Conservation (phyloP, 176 grass and related monocot species). For the Musa beccarii region DNA sequence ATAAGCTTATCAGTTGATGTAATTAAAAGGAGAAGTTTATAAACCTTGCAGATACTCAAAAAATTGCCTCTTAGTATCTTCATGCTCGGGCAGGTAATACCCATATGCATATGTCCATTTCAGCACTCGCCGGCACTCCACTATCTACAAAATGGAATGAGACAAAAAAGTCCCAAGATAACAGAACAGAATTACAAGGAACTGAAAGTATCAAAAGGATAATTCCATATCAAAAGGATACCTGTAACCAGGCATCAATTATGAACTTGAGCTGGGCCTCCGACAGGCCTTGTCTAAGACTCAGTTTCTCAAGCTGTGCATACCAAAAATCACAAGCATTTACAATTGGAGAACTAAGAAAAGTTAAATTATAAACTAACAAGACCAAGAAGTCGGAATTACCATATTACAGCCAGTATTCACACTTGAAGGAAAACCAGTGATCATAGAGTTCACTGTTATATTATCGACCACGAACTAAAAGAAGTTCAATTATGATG, state of each 20-base stretch:
- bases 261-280: constrained; percentile 99
- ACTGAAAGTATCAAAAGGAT: too few species aligned
- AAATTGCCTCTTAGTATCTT: constrained; percentile 85
- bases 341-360: too few species aligned
- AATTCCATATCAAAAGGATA: constrained; percentile 10
- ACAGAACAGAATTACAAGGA: too few species aligned
- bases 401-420: too few species aligned
- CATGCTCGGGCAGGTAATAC: constrained; percentile 88
- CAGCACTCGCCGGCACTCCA: constrained; percentile 94
- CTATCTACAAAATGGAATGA: constrained; percentile 49
- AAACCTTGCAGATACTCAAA: constrained; percentile 99
- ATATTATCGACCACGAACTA: too few species aligned
- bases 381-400: too few species aligned
- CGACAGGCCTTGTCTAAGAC: constrained; percentile 81
- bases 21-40: constrained; percentile 16
- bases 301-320: constrained; percentile 89
- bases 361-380: too few species aligned
- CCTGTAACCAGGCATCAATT: constrained; percentile 97
- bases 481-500: too few species aligned
- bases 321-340: not conserved
- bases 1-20: constrained; percentile 2
- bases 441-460: too few species aligned
- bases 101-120: constrained; percentile 99
- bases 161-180: too few species aligned
- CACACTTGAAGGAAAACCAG: too few species aligned